These are phyloP conservation scores for Cutaneotrichosporon spelunceum DNA, from an alignment of 1,284 basidiomycete species.

Conservation along the genomic window DNA sequence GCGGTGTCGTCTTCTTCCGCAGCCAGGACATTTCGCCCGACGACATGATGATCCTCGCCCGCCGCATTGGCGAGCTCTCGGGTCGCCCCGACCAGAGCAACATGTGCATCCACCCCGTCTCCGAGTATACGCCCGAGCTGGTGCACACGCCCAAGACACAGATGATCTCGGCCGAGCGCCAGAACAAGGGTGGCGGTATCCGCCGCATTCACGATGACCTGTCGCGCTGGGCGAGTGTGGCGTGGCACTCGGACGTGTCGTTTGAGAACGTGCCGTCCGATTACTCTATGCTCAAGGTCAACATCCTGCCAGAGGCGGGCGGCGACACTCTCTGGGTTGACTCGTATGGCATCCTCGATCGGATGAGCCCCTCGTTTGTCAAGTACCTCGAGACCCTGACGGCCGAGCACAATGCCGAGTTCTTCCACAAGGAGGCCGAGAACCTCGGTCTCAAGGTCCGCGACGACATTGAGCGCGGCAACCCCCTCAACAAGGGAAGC, in stretches of 20 bases:
- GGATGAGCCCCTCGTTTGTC: constrained; percentile 59
- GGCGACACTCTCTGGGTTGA: constrained; percentile 55
- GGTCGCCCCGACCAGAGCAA: constrained; percentile 43
- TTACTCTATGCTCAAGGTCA: constrained; percentile 62
- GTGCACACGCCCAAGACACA: constrained; percentile 22
- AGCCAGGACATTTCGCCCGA: constrained; percentile 56
- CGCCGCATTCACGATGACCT: constrained; percentile 38
- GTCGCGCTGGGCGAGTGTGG: constrained; percentile 27
- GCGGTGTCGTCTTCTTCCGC: constrained; percentile 69
- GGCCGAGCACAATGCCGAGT: constrained; percentile 55
- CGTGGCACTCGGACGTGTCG: constrained; percentile 37
- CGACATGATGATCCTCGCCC: constrained; percentile 55
- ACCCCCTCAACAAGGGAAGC: constrained; percentile 60
- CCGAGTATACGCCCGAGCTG: constrained; percentile 27
- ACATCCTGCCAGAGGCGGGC: constrained; percentile 57
- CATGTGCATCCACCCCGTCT: constrained; percentile 35
- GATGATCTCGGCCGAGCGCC: constrained; percentile 27
- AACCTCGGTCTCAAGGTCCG: constrained; percentile 35
- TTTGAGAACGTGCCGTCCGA: constrained; percentile 67
- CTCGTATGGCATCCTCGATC: constrained; percentile 52
- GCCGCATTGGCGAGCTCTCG: constrained; percentile 58
- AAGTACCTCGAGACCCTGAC: constrained; percentile 61
- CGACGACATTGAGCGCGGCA: constrained; percentile 53
- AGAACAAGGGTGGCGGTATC: constrained; percentile 32
- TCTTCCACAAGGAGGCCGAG: constrained; percentile 56